Evolutionary conservation across 192 early-diverging fungal genomes (phyloP).

Genomic region (Allomyces macrogynus): DNA sequence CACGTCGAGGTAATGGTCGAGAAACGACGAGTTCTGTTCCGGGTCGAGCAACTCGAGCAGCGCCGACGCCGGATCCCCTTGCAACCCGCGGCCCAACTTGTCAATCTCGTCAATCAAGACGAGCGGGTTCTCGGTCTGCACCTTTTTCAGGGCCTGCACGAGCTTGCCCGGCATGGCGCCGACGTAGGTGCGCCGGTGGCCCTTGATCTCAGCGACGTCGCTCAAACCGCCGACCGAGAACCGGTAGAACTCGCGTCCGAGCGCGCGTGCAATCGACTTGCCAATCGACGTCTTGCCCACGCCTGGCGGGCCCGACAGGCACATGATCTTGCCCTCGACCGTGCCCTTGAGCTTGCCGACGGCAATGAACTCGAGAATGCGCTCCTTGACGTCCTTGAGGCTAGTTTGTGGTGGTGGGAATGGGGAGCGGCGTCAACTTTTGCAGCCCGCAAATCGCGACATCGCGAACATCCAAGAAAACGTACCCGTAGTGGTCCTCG

Average conservation of each 20-base stretch:
- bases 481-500: slow-evolving; percentile 84
- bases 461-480: too few species aligned
- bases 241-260: slow-evolving; percentile 85
- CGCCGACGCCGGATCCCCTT: slow-evolving; percentile 93
- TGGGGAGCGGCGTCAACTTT: too few species aligned
- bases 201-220: slow-evolving; percentile 98
- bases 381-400: slow-evolving; percentile 97
- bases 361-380: slow-evolving; percentile 97
- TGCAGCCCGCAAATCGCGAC: too few species aligned
- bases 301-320: slow-evolving; percentile 94
- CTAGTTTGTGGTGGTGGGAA: too few species aligned
- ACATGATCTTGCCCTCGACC: slow-evolving; percentile 96
- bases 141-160: slow-evolving; percentile 93
- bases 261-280: slow-evolving; percentile 86
- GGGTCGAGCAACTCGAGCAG: slow-evolving; percentile 91
- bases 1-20: slow-evolving; percentile 99
- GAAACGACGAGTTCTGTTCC: slow-evolving; percentile 89
- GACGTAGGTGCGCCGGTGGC: slow-evolving; percentile 94
- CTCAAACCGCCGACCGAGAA: slow-evolving; percentile 94
- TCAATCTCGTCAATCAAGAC: slow-evolving; percentile 98
- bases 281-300: slow-evolving; percentile 92
- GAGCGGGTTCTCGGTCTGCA: slow-evolving; percentile 94
- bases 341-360: slow-evolving; percentile 87
- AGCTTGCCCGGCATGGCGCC: slow-evolving; percentile 99
- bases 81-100: slow-evolving; percentile 91